Evolutionary conservation across 345 rosid species (phyloP).

Genomic region (Excoecaria cochinchinensis): DNA sequence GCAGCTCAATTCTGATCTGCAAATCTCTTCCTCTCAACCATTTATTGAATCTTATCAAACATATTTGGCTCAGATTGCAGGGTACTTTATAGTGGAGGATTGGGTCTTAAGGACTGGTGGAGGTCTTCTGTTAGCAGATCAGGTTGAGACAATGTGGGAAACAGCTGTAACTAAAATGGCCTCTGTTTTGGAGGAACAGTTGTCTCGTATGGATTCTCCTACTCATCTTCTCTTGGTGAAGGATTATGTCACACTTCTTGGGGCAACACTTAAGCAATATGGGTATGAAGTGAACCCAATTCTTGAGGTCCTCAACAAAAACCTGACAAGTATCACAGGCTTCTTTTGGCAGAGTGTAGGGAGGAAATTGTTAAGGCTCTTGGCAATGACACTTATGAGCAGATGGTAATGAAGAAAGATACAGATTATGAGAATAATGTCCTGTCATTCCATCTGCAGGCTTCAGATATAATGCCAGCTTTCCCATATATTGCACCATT

Average conservation of each 20-base stretch:
- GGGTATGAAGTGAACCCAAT: slow-evolving; percentile 70
- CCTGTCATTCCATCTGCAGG: slow-evolving; percentile 70
- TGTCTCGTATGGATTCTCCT: slow-evolving; percentile 78
- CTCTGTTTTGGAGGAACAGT: slow-evolving; percentile 64
- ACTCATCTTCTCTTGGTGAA: slow-evolving; percentile 91
- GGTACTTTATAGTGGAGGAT: slow-evolving; percentile 88
- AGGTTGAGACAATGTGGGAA: slow-evolving; percentile 94
- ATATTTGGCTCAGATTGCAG: slow-evolving; percentile 82
- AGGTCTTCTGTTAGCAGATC: slow-evolving; percentile 58
- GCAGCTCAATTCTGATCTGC: slow-evolving; percentile 88
- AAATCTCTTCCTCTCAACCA: slow-evolving; percentile 64
- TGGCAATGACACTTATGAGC: slow-evolving; percentile 65
- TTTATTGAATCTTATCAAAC: slow-evolving; percentile 89
- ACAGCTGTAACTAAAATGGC: slow-evolving; percentile 71
- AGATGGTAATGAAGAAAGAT: slow-evolving; percentile 80
- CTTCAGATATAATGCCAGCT: slow-evolving; percentile 80
- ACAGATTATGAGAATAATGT: slow-evolving; percentile 79
- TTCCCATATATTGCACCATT: slow-evolving; percentile 90
- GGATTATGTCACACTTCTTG: slow-evolving; percentile 89
- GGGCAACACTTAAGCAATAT: slow-evolving; percentile 70
- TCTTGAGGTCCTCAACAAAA: slow-evolving; percentile 66
- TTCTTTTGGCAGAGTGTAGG: slow-evolving; percentile 78
- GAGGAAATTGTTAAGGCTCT: slow-evolving; percentile 58
- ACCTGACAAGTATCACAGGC: slow-evolving; percentile 88
- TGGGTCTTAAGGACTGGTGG: slow-evolving; percentile 84